These are phyloP conservation scores for Quambalaria eucalypti DNA, from an alignment of 1,284 basidiomycete species.

Conservation along the genomic window DNA sequence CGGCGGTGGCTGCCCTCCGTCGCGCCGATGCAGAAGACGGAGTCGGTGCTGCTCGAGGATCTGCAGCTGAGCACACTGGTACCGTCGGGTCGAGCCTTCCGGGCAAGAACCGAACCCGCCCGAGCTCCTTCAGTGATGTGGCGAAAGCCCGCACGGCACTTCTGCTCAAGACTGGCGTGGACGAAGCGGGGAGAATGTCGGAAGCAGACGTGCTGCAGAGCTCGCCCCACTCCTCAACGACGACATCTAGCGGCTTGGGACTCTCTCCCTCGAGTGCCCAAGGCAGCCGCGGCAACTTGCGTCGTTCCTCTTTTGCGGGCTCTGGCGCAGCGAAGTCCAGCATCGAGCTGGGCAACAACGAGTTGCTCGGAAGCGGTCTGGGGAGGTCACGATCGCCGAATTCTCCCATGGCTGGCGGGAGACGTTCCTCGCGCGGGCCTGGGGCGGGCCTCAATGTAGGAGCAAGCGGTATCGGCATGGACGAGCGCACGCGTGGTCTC, in stretches of 20 bases:
- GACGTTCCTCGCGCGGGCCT: conserved; percentile 13
- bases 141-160: background rate
- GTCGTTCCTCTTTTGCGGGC: conserved; percentile 3
- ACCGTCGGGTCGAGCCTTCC: background rate
- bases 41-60: background rate
- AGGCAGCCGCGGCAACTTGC: background rate
- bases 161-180: too few relatives aligned
- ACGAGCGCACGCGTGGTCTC: conserved; percentile 7
- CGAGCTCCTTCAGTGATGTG: background rate
- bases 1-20: background rate
- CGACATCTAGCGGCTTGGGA: background rate
- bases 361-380: conserved; percentile 1
- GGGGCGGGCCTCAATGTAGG: conserved; percentile 26
- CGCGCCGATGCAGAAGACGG: background rate
- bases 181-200: too few relatives aligned
- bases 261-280: background rate
- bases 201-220: too few relatives aligned
- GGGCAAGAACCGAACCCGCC: background rate
- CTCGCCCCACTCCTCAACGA: too few relatives aligned
- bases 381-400: background rate
- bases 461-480: background rate
- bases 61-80: background rate
- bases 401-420: background rate
- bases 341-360: background rate
- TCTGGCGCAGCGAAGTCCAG: background rate